Evolutionary conservation across 1,284 basidiomycete species (phyloP).

Genomic region (Leccinum griseonigrum): DNA sequence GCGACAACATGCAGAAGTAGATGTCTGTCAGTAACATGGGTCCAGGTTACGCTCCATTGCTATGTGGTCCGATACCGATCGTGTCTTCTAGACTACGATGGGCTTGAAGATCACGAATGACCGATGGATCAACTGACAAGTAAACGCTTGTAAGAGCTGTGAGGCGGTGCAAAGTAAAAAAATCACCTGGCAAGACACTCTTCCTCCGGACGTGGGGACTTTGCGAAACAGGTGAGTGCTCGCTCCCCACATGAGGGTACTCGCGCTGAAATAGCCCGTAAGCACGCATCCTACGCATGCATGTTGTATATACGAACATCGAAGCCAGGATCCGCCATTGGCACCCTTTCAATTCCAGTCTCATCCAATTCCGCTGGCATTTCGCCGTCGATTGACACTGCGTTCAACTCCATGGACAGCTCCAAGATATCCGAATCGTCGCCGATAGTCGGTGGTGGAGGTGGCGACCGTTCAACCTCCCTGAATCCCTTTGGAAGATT

Average conservation of each 20-base stretch:
- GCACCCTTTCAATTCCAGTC: constrained; percentile 81
- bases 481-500: constrained; percentile 65
- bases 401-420: constrained; percentile 83
- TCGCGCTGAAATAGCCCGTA: constrained; percentile 44
- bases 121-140: constrained; percentile 78
- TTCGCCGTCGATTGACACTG: constrained; percentile 77
- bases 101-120: constrained; percentile 84
- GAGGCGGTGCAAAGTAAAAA: neutral
- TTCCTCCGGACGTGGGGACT: constrained; percentile 78
- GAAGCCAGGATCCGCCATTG: constrained; percentile 85
- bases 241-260: constrained; percentile 56
- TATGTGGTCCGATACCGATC: constrained; percentile 31
- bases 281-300: constrained; percentile 19
- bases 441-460: constrained; percentile 71
- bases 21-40: constrained; percentile 18
- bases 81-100: constrained; percentile 78
- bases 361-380: constrained; percentile 74
- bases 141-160: constrained; percentile 10
- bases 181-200: constrained; percentile 78
- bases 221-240: constrained; percentile 51
- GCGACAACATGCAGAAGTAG: constrained; percentile 16
- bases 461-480: constrained; percentile 64
- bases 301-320: constrained; percentile 58
- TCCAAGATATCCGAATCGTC: constrained; percentile 86
- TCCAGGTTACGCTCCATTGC: constrained; percentile 29